These are phyloP conservation scores for Cladorrhinum sp. DNA, from an alignment of 2,329 filamentous ascomycete species.

Conservation along the genomic window DNA sequence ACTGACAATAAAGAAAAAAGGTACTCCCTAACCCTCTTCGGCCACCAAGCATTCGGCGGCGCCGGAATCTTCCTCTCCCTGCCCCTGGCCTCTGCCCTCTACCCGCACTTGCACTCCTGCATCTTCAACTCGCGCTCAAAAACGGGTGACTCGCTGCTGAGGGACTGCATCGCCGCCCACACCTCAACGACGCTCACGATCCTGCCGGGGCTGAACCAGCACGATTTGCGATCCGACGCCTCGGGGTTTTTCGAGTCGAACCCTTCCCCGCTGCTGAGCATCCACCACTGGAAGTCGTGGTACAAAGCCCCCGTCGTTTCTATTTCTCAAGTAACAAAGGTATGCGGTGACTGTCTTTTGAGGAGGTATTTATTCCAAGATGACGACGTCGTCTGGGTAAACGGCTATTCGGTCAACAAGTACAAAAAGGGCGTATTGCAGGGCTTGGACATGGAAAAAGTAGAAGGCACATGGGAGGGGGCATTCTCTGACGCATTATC, in stretches of 20 bases:
- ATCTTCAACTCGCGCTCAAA: constrained; percentile 39
- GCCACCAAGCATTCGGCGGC: constrained; percentile 60
- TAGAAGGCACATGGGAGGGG: constrained; percentile 54
- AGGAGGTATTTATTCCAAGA: constrained; percentile 50
- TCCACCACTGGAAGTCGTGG: constrained; percentile 65
- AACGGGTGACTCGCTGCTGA: constrained; percentile 55
- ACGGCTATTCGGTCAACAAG: constrained; percentile 56
- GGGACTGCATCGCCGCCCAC: constrained; percentile 55
- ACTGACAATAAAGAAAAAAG: not conserved
- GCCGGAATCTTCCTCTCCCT: constrained; percentile 58
- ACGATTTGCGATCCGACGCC: constrained; percentile 54
- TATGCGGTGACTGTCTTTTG: constrained; percentile 60
- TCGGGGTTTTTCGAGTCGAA: constrained; percentile 61
- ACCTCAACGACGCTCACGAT: constrained; percentile 53
- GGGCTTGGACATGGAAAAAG: constrained; percentile 41
- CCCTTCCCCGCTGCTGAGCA: constrained; percentile 49
- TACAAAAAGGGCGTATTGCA: constrained; percentile 41
- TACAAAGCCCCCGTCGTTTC: constrained; percentile 49
- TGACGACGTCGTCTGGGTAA: constrained; percentile 50
- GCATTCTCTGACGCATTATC: too few species aligned
- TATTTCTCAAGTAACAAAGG: constrained; percentile 45
- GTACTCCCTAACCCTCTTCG: constrained; percentile 49
- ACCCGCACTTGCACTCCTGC: constrained; percentile 48
- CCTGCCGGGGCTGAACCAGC: constrained; percentile 54
- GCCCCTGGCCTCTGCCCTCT: constrained; percentile 48